Evolutionary conservation across 768 basidiomycete genomes (phyloP).

Genomic region (Naematelia encephala): DNA sequence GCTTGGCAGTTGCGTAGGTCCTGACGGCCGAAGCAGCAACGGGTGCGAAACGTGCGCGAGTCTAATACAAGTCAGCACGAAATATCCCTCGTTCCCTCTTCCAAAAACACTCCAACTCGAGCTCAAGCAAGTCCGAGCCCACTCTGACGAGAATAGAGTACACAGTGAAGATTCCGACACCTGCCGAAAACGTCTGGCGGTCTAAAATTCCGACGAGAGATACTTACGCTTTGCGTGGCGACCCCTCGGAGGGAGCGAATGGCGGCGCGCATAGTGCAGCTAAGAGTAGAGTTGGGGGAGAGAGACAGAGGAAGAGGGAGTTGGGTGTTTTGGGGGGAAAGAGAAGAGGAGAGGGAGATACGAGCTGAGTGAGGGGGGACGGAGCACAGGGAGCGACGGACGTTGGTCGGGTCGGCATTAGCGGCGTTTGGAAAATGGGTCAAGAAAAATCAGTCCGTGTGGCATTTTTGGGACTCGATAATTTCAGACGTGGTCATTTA

Average conservation of each 20-base stretch:
- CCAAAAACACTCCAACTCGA: neutral
- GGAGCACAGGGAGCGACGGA: neutral
- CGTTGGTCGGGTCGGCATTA: conserved; percentile 2
- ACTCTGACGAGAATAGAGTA: no score
- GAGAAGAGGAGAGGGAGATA: conserved; percentile 5
- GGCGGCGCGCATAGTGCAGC: conserved; percentile 47
- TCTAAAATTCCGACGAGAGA: neutral
- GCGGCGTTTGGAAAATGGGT: conserved; percentile 19
- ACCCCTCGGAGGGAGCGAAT: conserved; percentile 42
- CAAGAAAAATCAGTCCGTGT: conserved; percentile 7
- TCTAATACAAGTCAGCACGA: conserved; percentile 39
- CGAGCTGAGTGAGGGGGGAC: conserved; percentile 14
- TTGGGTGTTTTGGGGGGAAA: conserved; percentile 17
- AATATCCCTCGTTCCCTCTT: conserved; percentile 3
- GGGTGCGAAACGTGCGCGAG: conserved; percentile 48
- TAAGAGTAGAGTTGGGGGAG: conserved; percentile 10
- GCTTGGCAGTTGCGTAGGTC: conserved; percentile 96
- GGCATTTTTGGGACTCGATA: conserved; percentile 6
- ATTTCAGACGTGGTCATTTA: neutral
- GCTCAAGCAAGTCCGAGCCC: no score
- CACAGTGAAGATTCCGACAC: neutral
- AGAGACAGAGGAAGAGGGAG: conserved; percentile 15
- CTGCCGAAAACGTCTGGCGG: neutral
- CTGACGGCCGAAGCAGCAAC: conserved; percentile 54
- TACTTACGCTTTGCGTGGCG: conserved; percentile 39